phyloP scores from a whole-genome alignment of 768 basidiomycete species.

The Podaxis sp. region DNA sequence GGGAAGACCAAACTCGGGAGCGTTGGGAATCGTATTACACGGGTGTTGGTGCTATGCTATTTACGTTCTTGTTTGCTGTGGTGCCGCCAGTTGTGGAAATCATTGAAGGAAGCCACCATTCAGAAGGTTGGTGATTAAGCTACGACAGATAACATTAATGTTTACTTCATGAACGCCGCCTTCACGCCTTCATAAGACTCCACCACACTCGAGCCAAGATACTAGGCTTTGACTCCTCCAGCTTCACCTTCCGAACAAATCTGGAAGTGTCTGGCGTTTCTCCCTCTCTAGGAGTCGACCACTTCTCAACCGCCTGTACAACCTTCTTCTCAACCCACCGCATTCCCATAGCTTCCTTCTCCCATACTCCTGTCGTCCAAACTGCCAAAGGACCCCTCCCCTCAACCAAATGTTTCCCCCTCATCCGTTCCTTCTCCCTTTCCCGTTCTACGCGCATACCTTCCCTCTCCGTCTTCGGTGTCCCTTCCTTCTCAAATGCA shows the following conservation, averaged over 20 bases:
- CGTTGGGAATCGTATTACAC: no score
- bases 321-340: conserved; percentile 58
- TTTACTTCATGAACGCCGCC: neutral
- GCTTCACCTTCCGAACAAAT: conserved; percentile 30
- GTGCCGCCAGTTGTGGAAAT: no score
- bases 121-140: no score
- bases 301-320: conserved; percentile 45
- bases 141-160: neutral
- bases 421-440: conserved; percentile 7
- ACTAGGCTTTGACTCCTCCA: neutral
- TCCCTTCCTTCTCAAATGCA: conserved; percentile 27
- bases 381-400: conserved; percentile 57
- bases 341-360: conserved; percentile 60
- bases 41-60: no score
- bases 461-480: conserved; percentile 26
- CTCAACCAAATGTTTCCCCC: conserved; percentile 8
- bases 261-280: conserved; percentile 22
- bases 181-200: neutral
- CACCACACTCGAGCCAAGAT: neutral
- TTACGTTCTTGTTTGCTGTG: no score
- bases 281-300: conserved; percentile 30
- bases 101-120: no score
- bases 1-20: no score
- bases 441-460: conserved; percentile 7
- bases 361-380: conserved; percentile 73